These are phyloP conservation scores for Marchantia paleacea DNA, from an alignment of 225 moss, liverwort and hornwort species.

Conservation along the genomic window DNA sequence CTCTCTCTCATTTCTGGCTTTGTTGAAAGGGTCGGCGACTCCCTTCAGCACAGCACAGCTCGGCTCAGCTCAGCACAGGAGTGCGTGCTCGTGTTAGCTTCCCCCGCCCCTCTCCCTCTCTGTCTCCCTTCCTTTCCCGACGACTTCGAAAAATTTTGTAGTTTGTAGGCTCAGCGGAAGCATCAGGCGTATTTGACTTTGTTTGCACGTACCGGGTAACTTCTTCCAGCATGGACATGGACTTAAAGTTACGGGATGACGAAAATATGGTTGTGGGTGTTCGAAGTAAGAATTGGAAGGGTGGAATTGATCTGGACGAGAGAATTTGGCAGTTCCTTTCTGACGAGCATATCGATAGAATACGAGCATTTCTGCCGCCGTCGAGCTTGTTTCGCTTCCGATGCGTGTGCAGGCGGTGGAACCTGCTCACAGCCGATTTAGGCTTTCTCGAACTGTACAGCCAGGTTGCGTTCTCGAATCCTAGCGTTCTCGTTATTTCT, in stretches of 20 bases:
- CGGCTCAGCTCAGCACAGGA: not conserved
- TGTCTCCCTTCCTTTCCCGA: not conserved
- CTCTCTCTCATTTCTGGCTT: not conserved
- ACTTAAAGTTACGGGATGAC: not conserved
- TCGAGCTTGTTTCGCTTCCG: conserved; percentile 35
- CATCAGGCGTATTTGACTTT: not conserved
- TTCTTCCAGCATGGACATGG: not conserved
- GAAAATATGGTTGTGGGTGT: not conserved
- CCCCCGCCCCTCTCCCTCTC: not conserved
- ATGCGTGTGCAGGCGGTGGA: conserved; percentile 34
- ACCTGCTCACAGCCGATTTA: conserved; percentile 16
- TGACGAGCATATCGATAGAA: conserved; percentile 24
- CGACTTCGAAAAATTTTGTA: not conserved
- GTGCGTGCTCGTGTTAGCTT: not conserved
- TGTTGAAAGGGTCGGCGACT: not conserved
- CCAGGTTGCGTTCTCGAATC: conserved; percentile 13
- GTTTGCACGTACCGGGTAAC: not conserved
- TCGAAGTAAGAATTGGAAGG: not conserved
- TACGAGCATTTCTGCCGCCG: conserved; percentile 33
- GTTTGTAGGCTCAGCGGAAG: not conserved
- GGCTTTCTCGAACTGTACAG: conserved; percentile 28
- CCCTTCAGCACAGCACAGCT: not conserved
- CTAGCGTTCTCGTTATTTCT: conserved; percentile 21
- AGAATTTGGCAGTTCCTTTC: conserved; percentile 23
- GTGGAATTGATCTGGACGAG: conserved; percentile 3